These are phyloP conservation scores for Sideroxylon spinosum DNA, from an alignment of 179 eudicot genomes.

Conservation along the genomic window DNA sequence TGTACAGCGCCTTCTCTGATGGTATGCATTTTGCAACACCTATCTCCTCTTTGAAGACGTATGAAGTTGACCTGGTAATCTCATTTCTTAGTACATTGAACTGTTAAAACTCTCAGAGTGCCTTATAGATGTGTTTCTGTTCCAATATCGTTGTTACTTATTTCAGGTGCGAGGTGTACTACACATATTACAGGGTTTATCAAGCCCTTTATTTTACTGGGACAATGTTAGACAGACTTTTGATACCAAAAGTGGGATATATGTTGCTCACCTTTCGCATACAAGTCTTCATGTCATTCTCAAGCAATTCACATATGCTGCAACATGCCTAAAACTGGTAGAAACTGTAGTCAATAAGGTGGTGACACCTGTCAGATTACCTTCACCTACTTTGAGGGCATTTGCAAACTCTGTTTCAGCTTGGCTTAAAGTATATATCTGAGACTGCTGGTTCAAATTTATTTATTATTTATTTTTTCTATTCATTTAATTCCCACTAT, in stretches of 20 bases:
- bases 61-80: constrained; percentile 68
- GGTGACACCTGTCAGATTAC: constrained; percentile 35
- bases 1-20: constrained; percentile 37
- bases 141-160: not conserved
- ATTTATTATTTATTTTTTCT: not conserved
- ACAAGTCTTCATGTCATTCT: constrained; percentile 62
- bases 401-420: constrained; percentile 55
- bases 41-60: constrained; percentile 41
- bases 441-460: not conserved
- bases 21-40: constrained; percentile 58
- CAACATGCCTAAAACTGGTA: constrained; percentile 70
- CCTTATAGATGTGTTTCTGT: not conserved
- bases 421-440: constrained; percentile 63
- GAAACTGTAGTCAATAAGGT: constrained; percentile 40
- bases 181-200: constrained; percentile 75
- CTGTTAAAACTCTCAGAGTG: not conserved
- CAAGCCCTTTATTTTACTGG: constrained; percentile 72
- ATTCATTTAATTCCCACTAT: constrained; percentile 10
- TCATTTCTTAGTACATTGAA: not conserved
- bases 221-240: constrained; percentile 41
- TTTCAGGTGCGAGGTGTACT: constrained; percentile 72
- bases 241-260: constrained; percentile 51
- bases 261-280: constrained; percentile 61
- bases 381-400: constrained; percentile 79
- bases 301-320: constrained; percentile 67